Conservation (phyloP, 2,329 filamentous ascomycete species). For the Botryotinia calthae region DNA sequence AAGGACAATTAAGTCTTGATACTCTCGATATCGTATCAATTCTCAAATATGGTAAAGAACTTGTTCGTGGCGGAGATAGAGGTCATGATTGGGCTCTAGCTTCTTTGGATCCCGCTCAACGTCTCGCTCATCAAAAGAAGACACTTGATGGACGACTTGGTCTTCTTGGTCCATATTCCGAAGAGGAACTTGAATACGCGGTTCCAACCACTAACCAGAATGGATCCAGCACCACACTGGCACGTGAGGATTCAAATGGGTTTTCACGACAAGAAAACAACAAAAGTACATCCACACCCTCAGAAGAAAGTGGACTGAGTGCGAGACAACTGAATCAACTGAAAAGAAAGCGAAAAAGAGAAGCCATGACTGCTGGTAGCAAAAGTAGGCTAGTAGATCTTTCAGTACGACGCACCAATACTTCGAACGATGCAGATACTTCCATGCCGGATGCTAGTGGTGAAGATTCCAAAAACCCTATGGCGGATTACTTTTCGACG, state of each 20-base stretch:
- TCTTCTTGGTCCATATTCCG: conserved; percentile 76
- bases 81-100: conserved; percentile 83
- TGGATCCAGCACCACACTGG: conserved; percentile 27
- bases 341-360: conserved; percentile 89
- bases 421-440: conserved; percentile 30
- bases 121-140: conserved; percentile 85
- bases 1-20: conserved; percentile 66
- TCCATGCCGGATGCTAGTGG: conserved; percentile 59
- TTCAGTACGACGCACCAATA: conserved; percentile 54
- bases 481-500: conserved; percentile 84
- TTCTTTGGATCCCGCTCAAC: conserved; percentile 74
- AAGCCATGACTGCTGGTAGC: conserved; percentile 82
- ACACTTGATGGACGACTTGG: conserved; percentile 79
- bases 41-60: conserved; percentile 76
- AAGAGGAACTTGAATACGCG: conserved; percentile 76
- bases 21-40: conserved; percentile 76
- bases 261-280: conserved; percentile 41
- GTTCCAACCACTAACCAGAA: conserved; percentile 40
- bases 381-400: conserved; percentile 90
- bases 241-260: conserved; percentile 37
- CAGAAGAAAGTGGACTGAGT: conserved; percentile 73
- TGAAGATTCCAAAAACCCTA: conserved; percentile 57
- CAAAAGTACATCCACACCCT: conserved; percentile 28
- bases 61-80: conserved; percentile 77
- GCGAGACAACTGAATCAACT: conserved; percentile 91